phyloP scores from a whole-genome alignment of 164 flowering plant genomes.

The Vitis riparia region DNA sequence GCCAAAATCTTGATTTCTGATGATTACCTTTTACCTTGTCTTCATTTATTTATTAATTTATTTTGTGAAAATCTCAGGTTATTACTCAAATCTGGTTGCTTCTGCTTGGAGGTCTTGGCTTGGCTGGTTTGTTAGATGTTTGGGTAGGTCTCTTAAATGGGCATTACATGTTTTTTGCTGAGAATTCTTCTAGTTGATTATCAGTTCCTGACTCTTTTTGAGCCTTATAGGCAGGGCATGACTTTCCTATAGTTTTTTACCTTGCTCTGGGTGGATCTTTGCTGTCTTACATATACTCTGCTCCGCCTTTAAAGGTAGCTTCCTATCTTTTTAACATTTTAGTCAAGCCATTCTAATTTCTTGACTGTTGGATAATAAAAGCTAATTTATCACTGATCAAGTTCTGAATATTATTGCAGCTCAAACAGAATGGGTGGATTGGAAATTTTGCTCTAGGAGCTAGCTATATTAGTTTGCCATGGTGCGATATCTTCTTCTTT shows the following conservation, averaged over 20 bases:
- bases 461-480: constrained; percentile 94
- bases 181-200: neutral
- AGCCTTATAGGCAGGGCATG: constrained; percentile 80
- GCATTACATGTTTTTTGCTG: neutral
- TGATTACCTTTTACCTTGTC: too few relatives aligned
- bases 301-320: constrained; percentile 93
- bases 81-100: constrained; percentile 88
- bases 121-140: constrained; percentile 76
- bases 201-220: constrained; percentile 13
- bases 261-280: constrained; percentile 95
- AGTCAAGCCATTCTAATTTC: neutral
- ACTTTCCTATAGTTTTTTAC: constrained; percentile 70
- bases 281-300: constrained; percentile 87
- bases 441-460: constrained; percentile 97
- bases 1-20: too few relatives aligned
- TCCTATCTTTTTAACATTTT: constrained; percentile 1
- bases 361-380: constrained; percentile 1
- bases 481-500: constrained; percentile 43
- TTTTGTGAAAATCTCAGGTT: constrained; percentile 42
- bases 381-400: neutral
- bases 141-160: constrained; percentile 60
- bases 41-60: neutral
- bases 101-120: constrained; percentile 82
- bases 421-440: constrained; percentile 96
- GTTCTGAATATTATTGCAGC: constrained; percentile 47